Evolutionary conservation across 2,329 filamentous ascomycete species (phyloP).

Genomic region (Colletotrichum chrysophilum): DNA sequence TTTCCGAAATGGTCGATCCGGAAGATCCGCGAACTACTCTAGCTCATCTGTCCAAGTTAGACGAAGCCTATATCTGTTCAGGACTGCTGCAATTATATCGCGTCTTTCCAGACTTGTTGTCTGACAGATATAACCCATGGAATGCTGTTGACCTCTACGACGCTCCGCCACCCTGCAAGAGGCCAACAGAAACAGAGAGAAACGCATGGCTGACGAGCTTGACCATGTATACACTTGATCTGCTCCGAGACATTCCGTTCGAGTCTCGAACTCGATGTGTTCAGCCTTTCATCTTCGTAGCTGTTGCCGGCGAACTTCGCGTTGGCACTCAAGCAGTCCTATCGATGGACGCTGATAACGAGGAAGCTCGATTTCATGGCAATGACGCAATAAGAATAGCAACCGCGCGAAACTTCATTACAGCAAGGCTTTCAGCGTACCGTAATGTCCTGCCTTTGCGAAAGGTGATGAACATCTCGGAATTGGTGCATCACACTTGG

Average conservation of each 20-base stretch:
- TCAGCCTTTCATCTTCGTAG: neutral
- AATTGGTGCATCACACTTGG: neutral
- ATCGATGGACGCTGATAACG: neutral
- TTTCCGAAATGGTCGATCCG: neutral
- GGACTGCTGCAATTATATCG: neutral
- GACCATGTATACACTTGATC: neutral
- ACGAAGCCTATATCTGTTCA: neutral
- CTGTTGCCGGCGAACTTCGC: neutral
- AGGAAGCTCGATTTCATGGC: neutral
- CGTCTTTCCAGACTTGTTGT: neutral
- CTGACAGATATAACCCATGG: neutral
- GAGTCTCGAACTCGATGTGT: neutral
- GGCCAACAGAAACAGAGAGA: neutral
- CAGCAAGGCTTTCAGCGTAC: neutral
- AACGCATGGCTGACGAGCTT: neutral
- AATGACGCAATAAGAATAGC: neutral
- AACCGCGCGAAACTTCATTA: neutral
- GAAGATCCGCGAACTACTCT: neutral
- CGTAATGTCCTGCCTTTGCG: neutral
- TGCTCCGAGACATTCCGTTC: neutral
- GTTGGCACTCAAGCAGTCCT: neutral
- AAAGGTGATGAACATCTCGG: neutral
- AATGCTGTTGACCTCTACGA: neutral
- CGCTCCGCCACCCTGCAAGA: neutral
- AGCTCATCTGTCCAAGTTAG: neutral